Base-by-base conservation (phyloP, 768 basidiomycete species). In the Agrocybe chaxingu region DNA sequence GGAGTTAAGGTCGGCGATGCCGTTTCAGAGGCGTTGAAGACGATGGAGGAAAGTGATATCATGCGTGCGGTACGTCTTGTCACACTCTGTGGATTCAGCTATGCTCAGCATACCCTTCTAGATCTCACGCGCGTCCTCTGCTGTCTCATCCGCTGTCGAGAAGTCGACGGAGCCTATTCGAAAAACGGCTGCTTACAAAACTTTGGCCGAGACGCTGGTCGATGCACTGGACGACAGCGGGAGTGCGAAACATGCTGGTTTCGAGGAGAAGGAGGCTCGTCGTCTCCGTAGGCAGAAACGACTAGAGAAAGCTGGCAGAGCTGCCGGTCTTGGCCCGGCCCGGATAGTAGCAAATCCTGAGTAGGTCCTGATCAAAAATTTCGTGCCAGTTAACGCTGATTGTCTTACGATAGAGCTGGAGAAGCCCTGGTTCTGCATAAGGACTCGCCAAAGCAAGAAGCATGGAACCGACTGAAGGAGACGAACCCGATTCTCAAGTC, bases 171-270 rank as follows among this genome's bases (percentile, higher is more conserved):
- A 96, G 54, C 96, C 96, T n/a, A 89, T 99, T 53, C 87, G 97
- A 38, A 93, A 97, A 55, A 99, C 96, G 2, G 86, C 82, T 10
- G 92, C 96, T 0, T 99, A 99, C 74, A 97, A 97, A 72, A 76
- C 86, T 1, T 73, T 98, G 6, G 82, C 92, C 0, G 92, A 96
- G 40, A 91, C 91, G 1, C 72, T 99, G 10, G 73, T 93, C 3
- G 97, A 99, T 55, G 92, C 94, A 2, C 76, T 99, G 36, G 94
- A 98, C 54, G 95, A 98, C 67, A 91, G 89, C 50, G 90, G 89
- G 3, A 92, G 86, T 56, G 89, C 92, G 3, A 92, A 93, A 58
- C 92, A 96, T 68, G 95, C 92, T 43, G 97, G 97, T 0, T 98
- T 94, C 16, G 16, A 16, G 66, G 95, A 97, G 65, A 92, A 89